Evolutionary conservation across 257 asterid species (phyloP).

Genomic region (Haberlea rhodopensis): DNA sequence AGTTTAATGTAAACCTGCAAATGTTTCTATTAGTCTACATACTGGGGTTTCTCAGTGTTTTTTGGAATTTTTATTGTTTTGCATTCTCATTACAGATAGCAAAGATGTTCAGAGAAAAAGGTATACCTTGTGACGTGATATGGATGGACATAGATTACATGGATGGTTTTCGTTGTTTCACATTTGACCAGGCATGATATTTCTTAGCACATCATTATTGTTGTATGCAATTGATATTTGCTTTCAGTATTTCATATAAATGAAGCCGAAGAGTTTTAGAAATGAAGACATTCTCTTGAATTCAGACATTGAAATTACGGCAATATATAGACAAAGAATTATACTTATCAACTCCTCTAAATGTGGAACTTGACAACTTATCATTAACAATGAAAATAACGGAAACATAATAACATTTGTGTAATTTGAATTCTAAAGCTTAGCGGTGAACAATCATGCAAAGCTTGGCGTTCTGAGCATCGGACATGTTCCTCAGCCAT

Average conservation of each 20-base stretch:
- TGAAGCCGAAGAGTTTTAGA: too few relatives aligned
- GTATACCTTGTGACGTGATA: conserved; percentile 93
- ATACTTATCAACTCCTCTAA: too few relatives aligned
- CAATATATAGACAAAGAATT: too few relatives aligned
- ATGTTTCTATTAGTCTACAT: not conserved
- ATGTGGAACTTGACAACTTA: too few relatives aligned
- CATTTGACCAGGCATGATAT: conserved; percentile 68
- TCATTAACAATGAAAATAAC: too few relatives aligned
- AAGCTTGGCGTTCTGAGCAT: too few relatives aligned
- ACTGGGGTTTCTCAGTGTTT: not conserved
- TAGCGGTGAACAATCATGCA: too few relatives aligned
- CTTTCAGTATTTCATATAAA: not conserved
- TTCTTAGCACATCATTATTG: conserved; percentile 15
- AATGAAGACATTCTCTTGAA: too few relatives aligned
- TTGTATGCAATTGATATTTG: conserved; percentile 3
- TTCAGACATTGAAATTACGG: too few relatives aligned
- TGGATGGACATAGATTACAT: conserved; percentile 99
- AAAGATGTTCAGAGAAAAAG: conserved; percentile 78
- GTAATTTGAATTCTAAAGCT: too few relatives aligned
- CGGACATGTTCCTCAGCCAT: too few relatives aligned
- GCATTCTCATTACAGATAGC: conserved; percentile 58
- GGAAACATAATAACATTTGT: too few relatives aligned
- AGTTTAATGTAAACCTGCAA: not conserved
- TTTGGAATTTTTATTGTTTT: conserved; percentile 11
- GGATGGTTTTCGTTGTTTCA: conserved; percentile 96